Percentiles rank a stretch among this genome's conserved stretches.
phyloP scores from a whole-genome alignment of 768 basidiomycete genomes.

The Porpolomopsis calyptriformis region DNA sequence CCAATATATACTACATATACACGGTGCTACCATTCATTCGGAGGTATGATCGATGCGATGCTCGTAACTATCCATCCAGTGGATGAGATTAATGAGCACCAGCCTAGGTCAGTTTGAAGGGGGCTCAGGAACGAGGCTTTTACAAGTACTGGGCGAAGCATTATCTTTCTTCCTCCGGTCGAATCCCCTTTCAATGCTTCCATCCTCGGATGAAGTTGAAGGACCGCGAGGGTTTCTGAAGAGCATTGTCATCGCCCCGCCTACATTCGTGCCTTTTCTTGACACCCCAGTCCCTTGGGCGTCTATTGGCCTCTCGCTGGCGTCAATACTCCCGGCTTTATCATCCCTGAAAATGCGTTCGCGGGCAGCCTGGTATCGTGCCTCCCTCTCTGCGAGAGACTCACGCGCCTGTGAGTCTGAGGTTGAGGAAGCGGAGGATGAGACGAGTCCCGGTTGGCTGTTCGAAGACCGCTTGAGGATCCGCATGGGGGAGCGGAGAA shows the following conservation, averaged over 20 bases:
- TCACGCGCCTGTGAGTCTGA: conserved; percentile 14
- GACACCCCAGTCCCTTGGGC: conserved; percentile 4
- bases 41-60: too few relatives aligned
- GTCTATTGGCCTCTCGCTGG: conserved; percentile 1
- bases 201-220: conserved; percentile 3
- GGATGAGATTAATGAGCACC: too few relatives aligned
- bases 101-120: too few relatives aligned
- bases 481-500: conserved; percentile 52
- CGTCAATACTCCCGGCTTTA: conserved; percentile 6
- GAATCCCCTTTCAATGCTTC: conserved; percentile 18
- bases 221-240: conserved; percentile 27
- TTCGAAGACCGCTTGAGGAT: conserved; percentile 62
- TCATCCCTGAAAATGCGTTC: conserved; percentile 56
- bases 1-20: too few relatives aligned
- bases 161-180: conserved; percentile 4
- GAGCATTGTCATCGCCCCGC: too few relatives aligned
- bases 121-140: too few relatives aligned
- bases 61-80: too few relatives aligned
- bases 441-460: conserved; percentile 15
- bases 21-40: too few relatives aligned
- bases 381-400: conserved; percentile 55
- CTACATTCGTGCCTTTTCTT: too few relatives aligned
- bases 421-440: conserved; percentile 15
- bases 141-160: too few relatives aligned
- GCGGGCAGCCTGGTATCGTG: conserved; percentile 61